Evolutionary conservation across 306 rosid species (phyloP), one percentile per base, ranked within the genome.

Genomic region (Boehmeria nivea): DNA sequence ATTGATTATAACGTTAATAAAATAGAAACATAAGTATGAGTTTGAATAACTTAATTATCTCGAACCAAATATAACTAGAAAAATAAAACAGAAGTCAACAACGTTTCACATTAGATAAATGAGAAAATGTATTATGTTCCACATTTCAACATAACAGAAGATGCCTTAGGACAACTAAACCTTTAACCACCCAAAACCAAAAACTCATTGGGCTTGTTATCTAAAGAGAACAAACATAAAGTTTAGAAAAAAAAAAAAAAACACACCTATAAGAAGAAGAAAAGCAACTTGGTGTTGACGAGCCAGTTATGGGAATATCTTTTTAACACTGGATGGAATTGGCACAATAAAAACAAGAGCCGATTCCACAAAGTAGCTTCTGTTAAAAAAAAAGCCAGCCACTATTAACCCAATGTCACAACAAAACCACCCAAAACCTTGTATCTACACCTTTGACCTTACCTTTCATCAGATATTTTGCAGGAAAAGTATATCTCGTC

Each of bases 281-380:
- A 28, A 28, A 31, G 8, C 16, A 20, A 23, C 36, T 17, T 61
- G 63, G 44, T 53, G 36, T 31, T 31, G 36, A 31, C 5, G 36
- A 31, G 36, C 8, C 51, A 8, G 50, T 16, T 16, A 11, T 0
- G 37, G 45, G 53, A 58, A 14, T 10, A 9, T 46, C 51, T n/a
- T 43, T 44, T 28, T 61, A 64, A 57, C 61, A 61, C 22, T 25
- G 68, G 64, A 65, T 51, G 89, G 82, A 82, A 82, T 26, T 11
- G 76, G 76, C 89, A 74, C 15, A 21, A 67, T 66, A 76, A 81
- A 84, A 81, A 84, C 77, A 65, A 71, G 61, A 63, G 59, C 89
- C 86, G 49, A 63, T 72, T 76, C 84, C 89, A 63, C 69, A 36
- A 64, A 56, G 91, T 70, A 64, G 76, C 76, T 60, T 62, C 73